Base-by-base conservation (phyloP, 2,329 filamentous ascomycete genomes). In the Drechslerella dactyloides region DNA sequence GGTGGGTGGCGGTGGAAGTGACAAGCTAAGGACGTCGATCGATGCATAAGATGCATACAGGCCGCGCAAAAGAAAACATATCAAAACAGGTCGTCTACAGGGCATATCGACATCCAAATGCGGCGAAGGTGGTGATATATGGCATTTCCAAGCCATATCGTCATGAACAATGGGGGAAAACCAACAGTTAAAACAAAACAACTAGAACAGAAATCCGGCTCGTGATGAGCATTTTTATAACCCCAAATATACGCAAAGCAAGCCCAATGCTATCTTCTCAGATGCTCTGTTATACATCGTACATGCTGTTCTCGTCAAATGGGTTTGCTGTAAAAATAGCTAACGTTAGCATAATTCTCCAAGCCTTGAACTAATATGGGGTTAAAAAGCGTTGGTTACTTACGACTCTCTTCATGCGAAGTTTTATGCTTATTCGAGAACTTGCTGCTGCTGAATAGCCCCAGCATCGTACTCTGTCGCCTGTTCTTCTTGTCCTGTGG, bases 391-490 rank as follows among this genome's bases (percentile, higher is more conserved):
- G n/a, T n/a, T n/a, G 17, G 21, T 13, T 56, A 73, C 69, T 68
- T 63, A 73, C 69, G 69, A 68, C 69, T 73, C 35, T 65, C 60
- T 44, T 73, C 69, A 42, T 73, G 46, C n/a, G 44, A 46, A 19
- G 46, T 40, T 50, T 73, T 73, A 10, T 61, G 46, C 55, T 72
- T 72, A 35, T 62, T 51, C 37, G 69, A 64, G 55, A 66, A 68
- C 44, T 73, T 73, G 42, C 56, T 66, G 54, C 56, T 62, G 69
- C 69, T 73, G 37, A 73, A 73, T 30, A 73, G 57, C 57, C 69
- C 69, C 69, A 73, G 62, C 69, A 73, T 73, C 6, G 69, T 64
- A 53, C 69, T 73, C 55, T 73, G 59, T 46, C 69, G 55, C 58
- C 55, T 63, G 51, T 56, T 62, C 69, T 73, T 73, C 58, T 73